Percentiles rank a stretch among this genome's conserved stretches.
Conservation (phyloP, 208 protist species). For the Lotmaria passim region DNA sequence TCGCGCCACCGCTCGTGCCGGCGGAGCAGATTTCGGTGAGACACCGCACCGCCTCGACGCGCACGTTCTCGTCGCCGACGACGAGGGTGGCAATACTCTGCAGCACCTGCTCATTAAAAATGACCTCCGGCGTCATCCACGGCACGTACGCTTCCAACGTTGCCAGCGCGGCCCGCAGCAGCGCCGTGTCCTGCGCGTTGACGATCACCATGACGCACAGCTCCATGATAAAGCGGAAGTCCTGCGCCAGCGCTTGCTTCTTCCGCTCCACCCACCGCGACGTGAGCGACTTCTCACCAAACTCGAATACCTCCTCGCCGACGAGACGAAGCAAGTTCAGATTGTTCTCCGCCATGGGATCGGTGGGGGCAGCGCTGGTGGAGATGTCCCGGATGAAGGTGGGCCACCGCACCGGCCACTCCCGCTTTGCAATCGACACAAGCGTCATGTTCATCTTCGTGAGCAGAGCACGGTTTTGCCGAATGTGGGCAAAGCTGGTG, state of each 20-base stretch:
- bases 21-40: conserved; percentile 76
- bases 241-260: conserved; percentile 94
- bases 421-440: conserved; percentile 97
- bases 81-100: conserved; percentile 53
- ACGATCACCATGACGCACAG: conserved; percentile 87
- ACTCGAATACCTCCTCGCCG: conserved; percentile 98
- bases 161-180: conserved; percentile 80
- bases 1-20: conserved; percentile 37
- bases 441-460: conserved; percentile 93
- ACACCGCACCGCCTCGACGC: conserved; percentile 59
- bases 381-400: conserved; percentile 98
- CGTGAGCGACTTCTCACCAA: conserved; percentile 96
- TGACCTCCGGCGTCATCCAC: conserved; percentile 79
- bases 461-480: conserved; percentile 68
- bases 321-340: conserved; percentile 97
- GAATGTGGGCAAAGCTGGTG: conserved; percentile 58
- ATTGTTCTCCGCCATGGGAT: conserved; percentile 98
- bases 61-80: conserved; percentile 48
- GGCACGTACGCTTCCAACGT: conserved; percentile 84
- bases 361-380: conserved; percentile 86
- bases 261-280: conserved; percentile 94
- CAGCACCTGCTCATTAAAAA: conserved; percentile 72
- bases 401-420: conserved; percentile 98
- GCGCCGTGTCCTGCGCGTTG: conserved; percentile 42
- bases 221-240: conserved; percentile 96